Conservation (phyloP, 129 eudicot species). For the Solidago caesia region DNA sequence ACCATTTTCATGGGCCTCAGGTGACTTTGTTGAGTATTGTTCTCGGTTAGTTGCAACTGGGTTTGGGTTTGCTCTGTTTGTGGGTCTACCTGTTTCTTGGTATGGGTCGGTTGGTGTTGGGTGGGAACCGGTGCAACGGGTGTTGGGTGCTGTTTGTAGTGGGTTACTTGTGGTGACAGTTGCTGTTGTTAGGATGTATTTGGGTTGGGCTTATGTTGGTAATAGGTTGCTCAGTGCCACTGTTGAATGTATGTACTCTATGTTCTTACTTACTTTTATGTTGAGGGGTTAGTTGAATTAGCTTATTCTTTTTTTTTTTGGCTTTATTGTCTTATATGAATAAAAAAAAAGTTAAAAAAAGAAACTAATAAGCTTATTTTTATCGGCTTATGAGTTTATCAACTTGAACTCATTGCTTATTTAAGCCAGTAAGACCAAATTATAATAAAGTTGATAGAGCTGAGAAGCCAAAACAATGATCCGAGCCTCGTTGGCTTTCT, state of each 20-base stretch:
- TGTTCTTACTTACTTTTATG: not conserved
- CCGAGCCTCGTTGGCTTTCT: too few species aligned
- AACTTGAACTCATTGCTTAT: too few species aligned
- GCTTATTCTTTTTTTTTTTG: too few species aligned
- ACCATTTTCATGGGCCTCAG: slow-evolving; percentile 91
- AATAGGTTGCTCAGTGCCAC: slow-evolving; percentile 93
- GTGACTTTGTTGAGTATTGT: slow-evolving; percentile 51
- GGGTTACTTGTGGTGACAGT: slow-evolving; percentile 66
- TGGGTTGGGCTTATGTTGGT: slow-evolving; percentile 98
- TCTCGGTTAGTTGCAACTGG: slow-evolving; percentile 64
- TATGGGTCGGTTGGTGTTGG: slow-evolving; percentile 70
- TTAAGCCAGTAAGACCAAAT: too few species aligned
- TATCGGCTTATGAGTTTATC: too few species aligned
- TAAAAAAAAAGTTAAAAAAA: too few species aligned
- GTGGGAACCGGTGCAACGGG: slow-evolving; percentile 54
- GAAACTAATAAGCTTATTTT: too few species aligned
- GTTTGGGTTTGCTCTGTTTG: slow-evolving; percentile 63
- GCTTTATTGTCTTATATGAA: too few species aligned
- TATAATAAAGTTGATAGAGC: too few species aligned
- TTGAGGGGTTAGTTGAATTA: too few species aligned
- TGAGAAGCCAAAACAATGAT: too few species aligned
- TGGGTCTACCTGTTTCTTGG: slow-evolving; percentile 92
- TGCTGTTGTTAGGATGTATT: slow-evolving; percentile 87
- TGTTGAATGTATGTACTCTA: slow-evolving; percentile 67
- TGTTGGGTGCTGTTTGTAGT: slow-evolving; percentile 54